Percentiles rank a stretch among this genome's conserved stretches.
phyloP scores from a whole-genome alignment of 139 green algal genomes.

The Auxenochlorella pyrenoidosa region DNA sequence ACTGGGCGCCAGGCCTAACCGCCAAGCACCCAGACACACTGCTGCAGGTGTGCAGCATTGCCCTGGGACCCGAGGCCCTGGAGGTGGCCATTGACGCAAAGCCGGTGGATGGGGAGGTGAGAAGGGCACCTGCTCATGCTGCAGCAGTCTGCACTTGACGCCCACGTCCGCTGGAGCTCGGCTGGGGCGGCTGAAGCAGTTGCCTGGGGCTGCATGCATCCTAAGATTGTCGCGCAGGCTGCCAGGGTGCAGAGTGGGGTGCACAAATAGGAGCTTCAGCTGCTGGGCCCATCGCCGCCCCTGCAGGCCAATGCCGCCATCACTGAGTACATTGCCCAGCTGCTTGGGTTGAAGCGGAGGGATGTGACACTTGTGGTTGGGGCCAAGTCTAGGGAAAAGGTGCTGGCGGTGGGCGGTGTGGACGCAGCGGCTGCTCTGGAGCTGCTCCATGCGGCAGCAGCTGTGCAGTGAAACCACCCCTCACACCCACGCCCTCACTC shows the following conservation, averaged over 20 bases:
- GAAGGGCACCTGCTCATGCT: no score
- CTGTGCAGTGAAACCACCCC: background rate
- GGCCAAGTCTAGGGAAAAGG: constrained; percentile 21
- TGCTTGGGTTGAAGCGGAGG: constrained; percentile 8
- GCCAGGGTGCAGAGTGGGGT: no score
- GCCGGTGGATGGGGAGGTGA: constrained; percentile 19
- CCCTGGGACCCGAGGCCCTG: background rate
- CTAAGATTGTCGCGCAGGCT: no score
- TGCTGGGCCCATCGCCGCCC: no score
- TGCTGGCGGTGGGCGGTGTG: constrained; percentile 10
- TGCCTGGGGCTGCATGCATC: no score
- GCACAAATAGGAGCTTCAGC: no score
- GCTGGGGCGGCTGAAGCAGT: no score
- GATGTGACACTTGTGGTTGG: background rate
- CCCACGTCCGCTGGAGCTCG: no score
- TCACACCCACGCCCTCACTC: no score
- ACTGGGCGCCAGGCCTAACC: no score
- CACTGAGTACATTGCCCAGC: background rate
- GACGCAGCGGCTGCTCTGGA: background rate
- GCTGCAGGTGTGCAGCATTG: constrained; percentile 8
- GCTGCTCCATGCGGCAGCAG: background rate
- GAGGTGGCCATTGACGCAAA: constrained; percentile 22
- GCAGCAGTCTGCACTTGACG: no score
- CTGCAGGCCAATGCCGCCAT: constrained; percentile 13
- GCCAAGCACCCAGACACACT: no score